Percentiles rank a stretch among this genome's conserved stretches.
phyloP scores from a whole-genome alignment of 768 basidiomycete genomes.

The Phlebiopsis gigantea region DNA sequence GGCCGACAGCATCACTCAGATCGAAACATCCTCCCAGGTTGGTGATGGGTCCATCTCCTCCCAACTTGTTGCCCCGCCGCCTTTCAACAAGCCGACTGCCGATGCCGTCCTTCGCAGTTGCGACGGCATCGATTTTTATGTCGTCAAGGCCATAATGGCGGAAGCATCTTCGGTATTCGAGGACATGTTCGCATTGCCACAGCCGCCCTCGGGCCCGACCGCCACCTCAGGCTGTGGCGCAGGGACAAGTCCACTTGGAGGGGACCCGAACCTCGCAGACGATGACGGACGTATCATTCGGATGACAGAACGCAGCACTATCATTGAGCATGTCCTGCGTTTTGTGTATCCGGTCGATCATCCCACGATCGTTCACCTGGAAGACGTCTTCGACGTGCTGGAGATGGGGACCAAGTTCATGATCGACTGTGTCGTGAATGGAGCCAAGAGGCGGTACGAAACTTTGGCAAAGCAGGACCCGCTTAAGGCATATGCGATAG shows the following conservation, averaged over 20 bases:
- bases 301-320: conserved; percentile 15
- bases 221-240: too few relatives aligned
- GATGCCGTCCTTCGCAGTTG: conserved; percentile 53
- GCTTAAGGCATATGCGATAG: too few relatives aligned
- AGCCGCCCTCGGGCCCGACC: too few relatives aligned
- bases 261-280: too few relatives aligned
- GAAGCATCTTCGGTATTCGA: conserved; percentile 55
- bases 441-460: too few relatives aligned
- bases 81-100: conserved; percentile 16
- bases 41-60: too few relatives aligned
- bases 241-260: too few relatives aligned
- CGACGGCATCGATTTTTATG: conserved; percentile 44
- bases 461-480: too few relatives aligned
- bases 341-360: conserved; percentile 13
- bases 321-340: conserved; percentile 10
- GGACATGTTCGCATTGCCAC: conserved; percentile 35
- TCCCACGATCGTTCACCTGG: neutral
- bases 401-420: conserved; percentile 20
- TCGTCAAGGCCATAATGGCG: conserved; percentile 49
- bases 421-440: too few relatives aligned
- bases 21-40: too few relatives aligned
- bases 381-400: conserved; percentile 6
- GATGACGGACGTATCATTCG: too few relatives aligned
- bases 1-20: too few relatives aligned
- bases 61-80: neutral